Evolutionary conservation across 208 protist genomes (phyloP).

Genomic region (Blastocrithidia nonstop): DNA sequence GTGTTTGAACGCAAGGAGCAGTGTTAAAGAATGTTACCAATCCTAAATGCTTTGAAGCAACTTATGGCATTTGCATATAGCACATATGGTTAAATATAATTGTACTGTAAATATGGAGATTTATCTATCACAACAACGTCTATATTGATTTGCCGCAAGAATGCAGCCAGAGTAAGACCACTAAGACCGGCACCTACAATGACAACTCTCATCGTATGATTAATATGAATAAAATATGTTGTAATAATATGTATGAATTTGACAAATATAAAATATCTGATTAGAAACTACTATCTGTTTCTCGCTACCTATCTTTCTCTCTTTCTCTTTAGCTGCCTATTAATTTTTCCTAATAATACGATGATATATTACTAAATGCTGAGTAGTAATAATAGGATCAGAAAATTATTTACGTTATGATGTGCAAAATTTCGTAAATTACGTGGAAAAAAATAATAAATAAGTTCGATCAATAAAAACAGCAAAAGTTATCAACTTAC

Average conservation of each 20-base stretch:
- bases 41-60: slow-evolving; percentile 75
- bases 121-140: slow-evolving; percentile 82
- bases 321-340: not conserved
- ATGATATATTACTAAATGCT: no score
- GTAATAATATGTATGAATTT: slow-evolving; percentile 2
- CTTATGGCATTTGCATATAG: slow-evolving; percentile 80
- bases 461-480: not conserved
- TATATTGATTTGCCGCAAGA: slow-evolving; percentile 63
- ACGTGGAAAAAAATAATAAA: not conserved
- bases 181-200: slow-evolving; percentile 78
- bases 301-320: not conserved
- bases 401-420: no score
- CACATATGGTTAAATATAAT: slow-evolving; percentile 41
- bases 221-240: not conserved
- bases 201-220: slow-evolving; percentile 46
- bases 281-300: not conserved
- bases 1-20: no score
- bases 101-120: slow-evolving; percentile 39
- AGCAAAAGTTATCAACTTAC: not conserved
- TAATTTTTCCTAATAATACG: slow-evolving; percentile 8
- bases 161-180: slow-evolving; percentile 60
- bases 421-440: no score
- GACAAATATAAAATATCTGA: not conserved
- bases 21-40: slow-evolving; percentile 41
- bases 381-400: no score